Base-by-base conservation (phyloP, 106 monocot genomes). In the Chionographis japonica region DNA sequence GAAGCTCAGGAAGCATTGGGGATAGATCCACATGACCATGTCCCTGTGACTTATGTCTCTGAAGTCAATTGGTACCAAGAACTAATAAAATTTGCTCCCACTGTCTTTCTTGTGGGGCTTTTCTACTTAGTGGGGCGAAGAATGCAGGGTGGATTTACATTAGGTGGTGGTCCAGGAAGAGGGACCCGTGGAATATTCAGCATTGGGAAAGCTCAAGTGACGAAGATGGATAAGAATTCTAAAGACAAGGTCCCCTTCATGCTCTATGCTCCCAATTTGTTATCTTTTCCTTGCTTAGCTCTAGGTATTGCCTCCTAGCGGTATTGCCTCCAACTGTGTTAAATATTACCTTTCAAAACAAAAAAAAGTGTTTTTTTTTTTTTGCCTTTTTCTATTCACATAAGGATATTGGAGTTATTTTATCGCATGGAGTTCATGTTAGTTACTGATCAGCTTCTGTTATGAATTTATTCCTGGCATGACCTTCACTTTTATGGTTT, bases 191-290 rank as follows among this genome's bases (percentile, higher is more conserved):
- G 98, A 9, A 90, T 93, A 57, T 98, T 98, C 64, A 98, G 90
- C 58, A 98, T 98, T 77, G 92, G 93, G 54, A 98, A 98, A 79
- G 93, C 89, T 72, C 80, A 85, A 17, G 84, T 98, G 35, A 98
- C 85, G 13, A 89, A 88, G 70, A 55, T 98, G 83, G 98, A 98
- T 65, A 98, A 93, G 66, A 93, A 92, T 57, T 90, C 98, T n/a
- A 98, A 93, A 75, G 90, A 93, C 71, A 98, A 98, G 90, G 90
- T 90, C 56, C 12, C 20, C 43, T 66, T 8, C 2, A 5, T 65
- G 41, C 17, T 60, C 2, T 16, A 14, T 14, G 15, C 12, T 37
- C 56, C 37, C 56, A 40, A 27, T 67, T 51, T 12, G 8, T 67
- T 37, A 11, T 40, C 8, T 51, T 16, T 52, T 8, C 46, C 39